Base-by-base conservation (phyloP, 2,329 filamentous ascomycete genomes). In the Amesomyces nigricolor region DNA sequence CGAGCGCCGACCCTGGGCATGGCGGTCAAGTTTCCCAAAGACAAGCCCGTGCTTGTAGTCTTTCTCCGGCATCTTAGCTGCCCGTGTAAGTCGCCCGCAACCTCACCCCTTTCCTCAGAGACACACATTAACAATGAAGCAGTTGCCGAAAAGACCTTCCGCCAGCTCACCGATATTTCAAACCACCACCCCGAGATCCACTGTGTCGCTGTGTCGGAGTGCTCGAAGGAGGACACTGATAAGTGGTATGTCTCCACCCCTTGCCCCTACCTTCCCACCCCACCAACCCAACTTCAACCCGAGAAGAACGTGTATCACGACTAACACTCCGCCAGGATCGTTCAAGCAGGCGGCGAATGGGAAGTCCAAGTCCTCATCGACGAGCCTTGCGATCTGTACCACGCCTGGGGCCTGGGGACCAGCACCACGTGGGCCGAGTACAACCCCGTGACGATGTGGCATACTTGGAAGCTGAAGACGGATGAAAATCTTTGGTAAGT, bases 21-120 rank as follows among this genome's bases (percentile, higher is more conserved):
- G 26, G 37, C 44, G 17, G 17, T 57, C n/a, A 35, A 30, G 10
- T 68, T 87, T n/a, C 77, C 79, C 1, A 69, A 74, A 42, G 71
- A 72, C 22, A 82, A 79, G 62, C 81, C 82, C 0, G 80, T 78
- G 0, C 66, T 90, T 1, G 70, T 90, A 17, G 77, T 82, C 14
- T 90, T 90, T 64, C 75, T 90, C 5, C 76, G 87, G 35, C 86
- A 89, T 67, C 89, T 86, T 66, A 87, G 86, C 35, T 88, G 86
- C 71, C 86, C 86, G 10, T 88, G 86, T 87, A 77, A 66, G 51
- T 51, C 32, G 32, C 35, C 51, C 26, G 26, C 47, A 19, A 40
- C 53, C 42, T 46, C 37, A 35, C 26, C 45, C 7, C 51, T 14
- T 14, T 50, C 47, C 22, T 19, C 14, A 17, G 37, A 16, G 37